Percentiles rank a stretch among this genome's conserved stretches.
Evolutionary conservation across 163 green algal genomes (phyloP).

Genomic region (Volvox carteri): DNA sequence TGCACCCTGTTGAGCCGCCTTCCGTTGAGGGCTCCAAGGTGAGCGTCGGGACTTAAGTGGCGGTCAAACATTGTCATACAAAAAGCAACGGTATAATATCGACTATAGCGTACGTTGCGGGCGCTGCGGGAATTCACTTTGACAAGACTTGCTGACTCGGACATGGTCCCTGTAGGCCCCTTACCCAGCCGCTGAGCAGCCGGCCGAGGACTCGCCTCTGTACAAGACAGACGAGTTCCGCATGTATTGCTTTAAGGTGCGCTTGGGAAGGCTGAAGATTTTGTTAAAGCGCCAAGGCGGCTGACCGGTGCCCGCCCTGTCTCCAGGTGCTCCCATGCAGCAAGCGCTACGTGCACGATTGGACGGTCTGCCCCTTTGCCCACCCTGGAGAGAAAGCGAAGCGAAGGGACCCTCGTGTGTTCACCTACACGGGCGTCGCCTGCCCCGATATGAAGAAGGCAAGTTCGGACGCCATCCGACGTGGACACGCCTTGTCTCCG

Average conservation of each 20-base stretch:
- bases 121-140: background rate
- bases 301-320: background rate
- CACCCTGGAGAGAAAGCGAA: constrained; percentile 78
- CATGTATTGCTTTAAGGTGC: constrained; percentile 61
- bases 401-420: constrained; percentile 77
- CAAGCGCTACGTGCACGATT: constrained; percentile 86
- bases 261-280: background rate
- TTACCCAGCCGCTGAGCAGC: constrained; percentile 26
- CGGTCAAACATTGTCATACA: background rate
- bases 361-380: constrained; percentile 87
- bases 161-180: background rate
- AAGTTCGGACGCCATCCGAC: constrained; percentile 37
- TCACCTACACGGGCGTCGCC: constrained; percentile 87
- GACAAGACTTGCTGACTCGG: constrained; percentile 16
- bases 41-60: background rate
- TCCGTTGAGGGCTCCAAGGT: constrained; percentile 32
- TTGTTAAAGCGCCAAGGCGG: background rate
- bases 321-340: constrained; percentile 84
- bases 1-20: constrained; percentile 31
- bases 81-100: background rate
- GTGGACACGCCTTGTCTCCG: constrained; percentile 29
- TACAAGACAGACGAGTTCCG: constrained; percentile 59
- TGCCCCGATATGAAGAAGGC: constrained; percentile 93
- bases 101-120: no score
- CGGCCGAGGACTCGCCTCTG: constrained; percentile 52